These are phyloP conservation scores for Verticillium tricorpus DNA, from an alignment of 2,329 filamentous ascomycete species.

Conservation along the genomic window DNA sequence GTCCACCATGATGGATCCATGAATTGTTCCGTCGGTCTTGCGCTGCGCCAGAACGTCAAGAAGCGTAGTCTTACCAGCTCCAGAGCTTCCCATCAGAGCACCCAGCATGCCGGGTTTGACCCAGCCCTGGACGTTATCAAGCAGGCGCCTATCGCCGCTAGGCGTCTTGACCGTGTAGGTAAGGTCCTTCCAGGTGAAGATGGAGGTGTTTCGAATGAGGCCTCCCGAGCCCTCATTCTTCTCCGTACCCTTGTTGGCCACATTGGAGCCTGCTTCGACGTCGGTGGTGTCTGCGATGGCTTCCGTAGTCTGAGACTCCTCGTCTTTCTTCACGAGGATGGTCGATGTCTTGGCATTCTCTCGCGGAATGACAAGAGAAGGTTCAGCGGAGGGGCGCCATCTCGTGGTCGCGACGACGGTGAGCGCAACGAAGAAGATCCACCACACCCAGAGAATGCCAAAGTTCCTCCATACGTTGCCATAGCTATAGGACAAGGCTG, in stretches of 20 bases:
- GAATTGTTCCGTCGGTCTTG: conserved; percentile 72
- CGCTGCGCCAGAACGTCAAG: conserved; percentile 78
- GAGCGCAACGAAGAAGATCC: conserved; percentile 52
- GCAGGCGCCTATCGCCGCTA: conserved; percentile 58
- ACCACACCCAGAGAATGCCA: conserved; percentile 60
- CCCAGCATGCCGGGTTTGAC: conserved; percentile 76
- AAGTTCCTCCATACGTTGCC: conserved; percentile 55
- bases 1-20: conserved; percentile 72
- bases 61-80: conserved; percentile 82
- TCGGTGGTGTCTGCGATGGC: conserved; percentile 36
- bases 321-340: conserved; percentile 32
- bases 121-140: conserved; percentile 80
- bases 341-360: conserved; percentile 42
- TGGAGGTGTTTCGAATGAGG: conserved; percentile 58
- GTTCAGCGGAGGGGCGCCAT: conserved; percentile 51
- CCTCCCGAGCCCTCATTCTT: conserved; percentile 21
- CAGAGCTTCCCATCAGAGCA: conserved; percentile 76
- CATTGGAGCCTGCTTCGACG: conserved; percentile 36
- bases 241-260: conserved; percentile 10
- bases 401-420: conserved; percentile 53
- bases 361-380: conserved; percentile 56
- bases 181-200: conserved; percentile 73
- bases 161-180: conserved; percentile 63
- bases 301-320: conserved; percentile 37
- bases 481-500: conserved; percentile 47